Base-by-base conservation (phyloP, 495 filamentous ascomycete genomes). In the Aspergillus panamensis region DNA sequence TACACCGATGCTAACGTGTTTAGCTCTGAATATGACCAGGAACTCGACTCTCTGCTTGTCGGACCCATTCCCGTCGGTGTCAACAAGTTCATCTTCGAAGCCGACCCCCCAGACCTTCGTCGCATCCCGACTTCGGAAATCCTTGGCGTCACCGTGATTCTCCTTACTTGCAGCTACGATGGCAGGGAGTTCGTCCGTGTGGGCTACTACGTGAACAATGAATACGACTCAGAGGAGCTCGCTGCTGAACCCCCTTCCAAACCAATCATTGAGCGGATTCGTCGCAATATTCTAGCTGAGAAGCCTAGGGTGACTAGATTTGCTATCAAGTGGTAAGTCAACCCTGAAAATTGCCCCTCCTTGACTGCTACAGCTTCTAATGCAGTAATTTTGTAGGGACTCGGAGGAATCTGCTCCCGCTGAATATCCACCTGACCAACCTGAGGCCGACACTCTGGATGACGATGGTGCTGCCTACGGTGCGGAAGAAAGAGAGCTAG, bases 181-280 rank as follows among this genome's bases (percentile, higher is more conserved):
- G 86, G 88, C 53, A 82, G 94, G 65, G 94, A 98, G 72, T 98
- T 98, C 64, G 94, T 98, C 39, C 92, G 94, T 63, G 94, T 98
- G 20, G 94, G 94, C 40, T 98, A 98, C 81, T 98, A 98, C 64
- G 92, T 97, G 57, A 98, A 96, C 78, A 97, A 97, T 63, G 95
- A 97, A 70, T 98, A 98, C 71, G 89, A 93, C 62, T 88, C 87
- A 21, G 91, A 96, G 63, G 91, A 96, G 73, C 80, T 98, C 47
- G 83, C 81, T 58, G 84, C 85, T 21, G 90, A 96, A 55, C 95
- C 94, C 12, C 94, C 95, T 3, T 82, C 90, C 45, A 95, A 96
- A 79, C 90, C 91, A 31, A 82, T 92, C 63, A 87, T 96, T 55
- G 95, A 97, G 67, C 88, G 90, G 64, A 90, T 98, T 55, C 82